Conservation (phyloP, 2,329 filamentous ascomycete genomes). For the Trichophyton benhamiae region DNA sequence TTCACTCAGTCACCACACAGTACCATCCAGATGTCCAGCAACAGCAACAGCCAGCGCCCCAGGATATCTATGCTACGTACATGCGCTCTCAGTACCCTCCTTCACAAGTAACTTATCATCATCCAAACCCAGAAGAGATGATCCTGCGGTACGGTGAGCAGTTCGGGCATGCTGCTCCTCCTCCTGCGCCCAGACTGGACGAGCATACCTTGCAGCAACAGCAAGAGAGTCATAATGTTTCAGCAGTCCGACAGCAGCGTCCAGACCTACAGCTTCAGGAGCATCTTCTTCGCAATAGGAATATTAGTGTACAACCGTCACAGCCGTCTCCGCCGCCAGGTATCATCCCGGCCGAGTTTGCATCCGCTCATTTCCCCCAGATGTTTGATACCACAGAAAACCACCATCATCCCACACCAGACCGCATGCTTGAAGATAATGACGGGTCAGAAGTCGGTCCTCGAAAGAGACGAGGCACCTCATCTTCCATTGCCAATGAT, state of each 20-base stretch:
- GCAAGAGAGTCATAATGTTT: slow-evolving; percentile 23
- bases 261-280: slow-evolving; percentile 26
- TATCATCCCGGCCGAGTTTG: slow-evolving; percentile 20
- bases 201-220: slow-evolving; percentile 25
- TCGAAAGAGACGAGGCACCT: slow-evolving; percentile 36
- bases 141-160: slow-evolving; percentile 35
- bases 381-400: slow-evolving; percentile 34
- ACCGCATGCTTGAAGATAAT: slow-evolving; percentile 29
- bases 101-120: slow-evolving; percentile 27
- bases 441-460: slow-evolving; percentile 33
- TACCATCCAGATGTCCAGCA: slow-evolving; percentile 31
- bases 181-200: slow-evolving; percentile 22
- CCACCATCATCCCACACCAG: slow-evolving; percentile 22
- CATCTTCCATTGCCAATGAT: slow-evolving; percentile 37
- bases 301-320: slow-evolving; percentile 15
- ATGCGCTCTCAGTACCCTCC: slow-evolving; percentile 24
- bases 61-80: slow-evolving; percentile 29
- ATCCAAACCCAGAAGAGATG: slow-evolving; percentile 33
- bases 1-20: slow-evolving; percentile 37
- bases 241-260: slow-evolving; percentile 24
- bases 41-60: slow-evolving; percentile 2
- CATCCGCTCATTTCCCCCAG: slow-evolving; percentile 27
- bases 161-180: slow-evolving; percentile 26
- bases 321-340: slow-evolving; percentile 25
- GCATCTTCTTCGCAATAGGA: slow-evolving; percentile 25